Percentiles rank a stretch among this genome's conserved stretches.
Evolutionary conservation across 768 basidiomycete genomes (phyloP).

Genomic region (Russula dissimulans): DNA sequence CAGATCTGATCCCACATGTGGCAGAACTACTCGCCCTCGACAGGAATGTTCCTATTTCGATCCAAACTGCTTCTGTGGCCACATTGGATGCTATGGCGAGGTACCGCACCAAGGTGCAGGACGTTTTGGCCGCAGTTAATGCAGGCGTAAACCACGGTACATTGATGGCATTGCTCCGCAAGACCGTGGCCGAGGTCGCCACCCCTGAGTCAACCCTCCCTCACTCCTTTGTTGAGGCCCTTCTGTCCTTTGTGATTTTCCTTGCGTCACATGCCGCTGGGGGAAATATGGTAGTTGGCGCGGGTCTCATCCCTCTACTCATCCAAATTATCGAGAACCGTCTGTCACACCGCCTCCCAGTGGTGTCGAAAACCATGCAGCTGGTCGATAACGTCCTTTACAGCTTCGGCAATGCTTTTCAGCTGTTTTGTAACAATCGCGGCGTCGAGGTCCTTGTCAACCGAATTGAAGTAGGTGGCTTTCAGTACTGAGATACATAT

Average conservation of each 20-base stretch:
- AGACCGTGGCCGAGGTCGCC: conserved; percentile 65
- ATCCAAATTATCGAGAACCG: conserved; percentile 84
- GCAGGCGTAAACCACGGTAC: conserved; percentile 95
- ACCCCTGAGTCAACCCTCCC: conserved; percentile 56
- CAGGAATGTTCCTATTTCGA: conserved; percentile 52
- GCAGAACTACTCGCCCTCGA: conserved; percentile 85
- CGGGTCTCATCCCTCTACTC: conserved; percentile 81
- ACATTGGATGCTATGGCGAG: conserved; percentile 87
- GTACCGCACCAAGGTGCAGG: conserved; percentile 74
- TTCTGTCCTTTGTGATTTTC: conserved; percentile 80
- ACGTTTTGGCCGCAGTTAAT: conserved; percentile 84
- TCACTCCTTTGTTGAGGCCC: conserved; percentile 72
- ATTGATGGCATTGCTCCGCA: conserved; percentile 79
- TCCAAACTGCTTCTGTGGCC: conserved; percentile 79
- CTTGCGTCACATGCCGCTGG: conserved; percentile 78
- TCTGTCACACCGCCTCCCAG: conserved; percentile 54
- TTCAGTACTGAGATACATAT: neutral
- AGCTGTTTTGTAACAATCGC: conserved; percentile 71
- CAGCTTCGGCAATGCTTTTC: conserved; percentile 79
- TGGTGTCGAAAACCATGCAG: conserved; percentile 85
- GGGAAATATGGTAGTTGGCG: conserved; percentile 90
- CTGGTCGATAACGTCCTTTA: conserved; percentile 90
- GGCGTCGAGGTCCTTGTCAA: conserved; percentile 82
- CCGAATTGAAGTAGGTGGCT: conserved; percentile 65
- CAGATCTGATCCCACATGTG: conserved; percentile 80